phyloP scores from a whole-genome alignment of 495 filamentous ascomycete species.

The Barbatosphaeria neglecta region DNA sequence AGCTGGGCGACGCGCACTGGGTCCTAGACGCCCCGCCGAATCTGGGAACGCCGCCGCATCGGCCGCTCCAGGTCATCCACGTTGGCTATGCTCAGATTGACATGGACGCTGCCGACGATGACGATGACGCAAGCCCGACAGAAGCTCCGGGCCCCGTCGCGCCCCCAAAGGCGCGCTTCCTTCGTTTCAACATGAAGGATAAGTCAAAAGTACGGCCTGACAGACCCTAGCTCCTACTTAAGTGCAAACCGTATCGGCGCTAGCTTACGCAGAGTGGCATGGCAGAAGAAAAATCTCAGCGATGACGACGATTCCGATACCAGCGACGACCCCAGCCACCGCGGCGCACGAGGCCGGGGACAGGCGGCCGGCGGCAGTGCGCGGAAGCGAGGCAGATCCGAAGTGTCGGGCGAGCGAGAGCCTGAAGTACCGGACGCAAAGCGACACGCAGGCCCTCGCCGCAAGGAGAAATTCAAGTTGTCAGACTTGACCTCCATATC shows the following conservation, averaged over 20 bases:
- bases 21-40: constrained; percentile 42
- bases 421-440: constrained; percentile 29
- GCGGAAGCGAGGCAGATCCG: constrained; percentile 9
- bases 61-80: constrained; percentile 28
- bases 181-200: constrained; percentile 32
- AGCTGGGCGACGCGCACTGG: constrained; percentile 81
- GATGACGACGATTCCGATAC: constrained; percentile 10
- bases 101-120: not conserved
- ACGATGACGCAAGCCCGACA: not conserved
- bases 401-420: constrained; percentile 16
- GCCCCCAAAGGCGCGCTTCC: constrained; percentile 8
- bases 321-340: constrained; percentile 4
- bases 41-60: constrained; percentile 9
- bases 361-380: not conserved
- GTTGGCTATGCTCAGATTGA: constrained; percentile 41
- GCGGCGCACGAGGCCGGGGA: constrained; percentile 9
- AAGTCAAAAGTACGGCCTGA: constrained; percentile 18
- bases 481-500: constrained; percentile 42
- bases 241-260: not conserved
- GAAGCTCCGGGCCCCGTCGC: not conserved
- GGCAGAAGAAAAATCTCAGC: constrained; percentile 3
- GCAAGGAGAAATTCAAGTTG: constrained; percentile 48
- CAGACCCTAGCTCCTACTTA: no score
- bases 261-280: constrained; percentile 1
- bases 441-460: constrained; percentile 36